Evolutionary conservation across 2,329 filamentous ascomycete species (phyloP).

Genomic region (Fusarium sublunatum): DNA sequence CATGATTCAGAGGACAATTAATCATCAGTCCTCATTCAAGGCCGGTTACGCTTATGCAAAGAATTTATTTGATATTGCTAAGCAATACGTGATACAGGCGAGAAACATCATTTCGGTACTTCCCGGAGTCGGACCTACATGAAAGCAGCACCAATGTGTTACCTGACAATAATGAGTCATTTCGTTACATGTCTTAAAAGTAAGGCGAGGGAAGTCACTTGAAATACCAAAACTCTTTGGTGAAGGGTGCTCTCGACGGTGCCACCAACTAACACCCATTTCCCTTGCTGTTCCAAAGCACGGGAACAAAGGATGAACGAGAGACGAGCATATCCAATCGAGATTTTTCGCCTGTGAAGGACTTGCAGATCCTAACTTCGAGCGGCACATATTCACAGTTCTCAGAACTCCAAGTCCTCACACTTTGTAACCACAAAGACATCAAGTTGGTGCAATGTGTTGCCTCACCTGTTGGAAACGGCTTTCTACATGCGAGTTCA

Average conservation of each 20-base stretch:
- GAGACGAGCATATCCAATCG: neutral
- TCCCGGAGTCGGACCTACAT: slow-evolving; percentile 11
- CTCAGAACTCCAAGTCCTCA: neutral
- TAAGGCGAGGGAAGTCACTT: neutral
- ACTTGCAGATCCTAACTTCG: neutral
- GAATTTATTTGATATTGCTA: neutral
- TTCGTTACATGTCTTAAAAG: neutral
- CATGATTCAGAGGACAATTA: neutral
- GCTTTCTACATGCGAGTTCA: neutral
- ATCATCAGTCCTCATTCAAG: neutral
- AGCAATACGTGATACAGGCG: neutral
- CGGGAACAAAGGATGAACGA: neutral
- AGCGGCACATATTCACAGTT: too few species aligned
- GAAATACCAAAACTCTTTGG: slow-evolving; percentile 1
- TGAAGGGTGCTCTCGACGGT: slow-evolving; percentile 2
- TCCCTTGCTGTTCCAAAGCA: slow-evolving; percentile 1
- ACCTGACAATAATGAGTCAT: neutral
- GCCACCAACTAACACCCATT: slow-evolving; percentile 1
- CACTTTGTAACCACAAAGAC: neutral
- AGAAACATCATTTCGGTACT: slow-evolving; percentile 16
- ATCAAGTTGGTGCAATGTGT: neutral
- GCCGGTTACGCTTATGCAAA: neutral
- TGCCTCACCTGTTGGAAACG: slow-evolving; percentile 9
- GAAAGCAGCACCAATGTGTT: slow-evolving; percentile 9
- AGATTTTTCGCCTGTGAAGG: neutral